phyloP scores from a whole-genome alignment of 2,329 filamentous ascomycete species.

The Fusarium sp. region DNA sequence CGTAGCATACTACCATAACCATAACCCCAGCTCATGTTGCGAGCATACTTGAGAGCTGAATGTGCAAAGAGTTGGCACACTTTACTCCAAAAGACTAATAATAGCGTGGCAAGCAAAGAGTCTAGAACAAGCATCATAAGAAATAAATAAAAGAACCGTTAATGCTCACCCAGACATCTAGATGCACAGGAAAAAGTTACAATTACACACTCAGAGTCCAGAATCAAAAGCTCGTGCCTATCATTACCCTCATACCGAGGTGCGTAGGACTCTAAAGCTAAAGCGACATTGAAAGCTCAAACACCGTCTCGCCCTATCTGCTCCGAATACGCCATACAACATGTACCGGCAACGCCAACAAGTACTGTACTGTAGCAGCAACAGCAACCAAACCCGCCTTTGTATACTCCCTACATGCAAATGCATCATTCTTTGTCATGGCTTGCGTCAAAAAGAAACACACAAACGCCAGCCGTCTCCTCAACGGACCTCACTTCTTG shows the following conservation, averaged over 20 bases:
- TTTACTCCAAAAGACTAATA: too few relatives aligned
- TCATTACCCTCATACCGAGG: conserved; percentile 20
- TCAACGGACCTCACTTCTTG: conserved; percentile 41
- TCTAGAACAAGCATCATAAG: too few relatives aligned
- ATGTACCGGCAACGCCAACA: conserved; percentile 37
- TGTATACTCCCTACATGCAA: conserved; percentile 39
- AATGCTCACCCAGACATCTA: not conserved
- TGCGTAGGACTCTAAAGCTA: conserved; percentile 13
- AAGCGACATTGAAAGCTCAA: conserved; percentile 4
- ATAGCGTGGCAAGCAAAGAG: too few relatives aligned
- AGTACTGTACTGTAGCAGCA: conserved; percentile 16
- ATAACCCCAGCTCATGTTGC: too few relatives aligned
- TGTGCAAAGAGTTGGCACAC: too few relatives aligned
- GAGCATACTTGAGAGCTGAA: too few relatives aligned
- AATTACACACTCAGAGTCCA: not conserved
- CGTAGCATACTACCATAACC: too few relatives aligned
- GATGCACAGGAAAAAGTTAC: not conserved
- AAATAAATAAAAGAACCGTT: too few relatives aligned
- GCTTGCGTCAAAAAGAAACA: conserved; percentile 34
- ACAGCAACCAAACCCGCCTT: conserved; percentile 34
- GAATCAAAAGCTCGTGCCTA: not conserved
- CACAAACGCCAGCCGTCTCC: conserved; percentile 41
- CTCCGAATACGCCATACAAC: conserved; percentile 38
- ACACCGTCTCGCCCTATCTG: not conserved
- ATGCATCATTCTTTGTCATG: conserved; percentile 44